Base-by-base conservation (phyloP, 2,329 filamentous ascomycete genomes). In the Talaromyces sp. region DNA sequence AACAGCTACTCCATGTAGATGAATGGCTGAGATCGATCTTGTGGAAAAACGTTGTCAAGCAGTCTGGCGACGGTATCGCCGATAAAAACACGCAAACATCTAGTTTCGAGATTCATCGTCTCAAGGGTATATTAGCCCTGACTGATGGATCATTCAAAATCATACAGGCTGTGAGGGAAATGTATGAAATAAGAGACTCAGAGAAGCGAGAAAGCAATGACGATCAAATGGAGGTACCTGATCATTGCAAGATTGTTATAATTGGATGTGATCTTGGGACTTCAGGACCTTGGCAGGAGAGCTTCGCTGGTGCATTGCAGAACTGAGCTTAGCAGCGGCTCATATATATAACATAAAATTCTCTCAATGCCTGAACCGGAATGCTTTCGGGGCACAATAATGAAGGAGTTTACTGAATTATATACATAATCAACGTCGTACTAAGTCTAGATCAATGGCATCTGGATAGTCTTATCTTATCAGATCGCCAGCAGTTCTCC, bases 161-260 rank as follows among this genome's bases (percentile, higher is more conserved):
- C 66, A 82, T 98, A 7, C 95, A 99, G 75, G 95, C 93, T 1
- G 95, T 99, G 0, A 82, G 93, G 60, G 93, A 97, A 69, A 84
- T 98, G 16, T 99, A 98, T 74, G 95, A 99, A 70, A 89, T 98
- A 25, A 85, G 91, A 25, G 92, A 96, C 67, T 68, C 70, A 14
- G 69, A 73, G n/a, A 63, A 66, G 14, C 63, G 64, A 8, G 50
- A 57, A 33, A 35, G 35, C 31, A 16, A 63, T 31, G 48, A 63
- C 14, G 57, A 63, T 21, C 9, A 60, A 23, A 66, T 69, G 21
- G 71, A 73, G 16, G 63, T 62, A 21, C 61, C 64, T 16, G 65
- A 65, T 46, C 69, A 72, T 37, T 78, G 75, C 62, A 81, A 80
- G 68, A 72, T 82, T 65, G 79, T 82, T 12, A 68, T 82, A 31